Evolutionary conservation across 345 rosid genomes (phyloP).

Genomic region (Dipteronia dyeriana): DNA sequence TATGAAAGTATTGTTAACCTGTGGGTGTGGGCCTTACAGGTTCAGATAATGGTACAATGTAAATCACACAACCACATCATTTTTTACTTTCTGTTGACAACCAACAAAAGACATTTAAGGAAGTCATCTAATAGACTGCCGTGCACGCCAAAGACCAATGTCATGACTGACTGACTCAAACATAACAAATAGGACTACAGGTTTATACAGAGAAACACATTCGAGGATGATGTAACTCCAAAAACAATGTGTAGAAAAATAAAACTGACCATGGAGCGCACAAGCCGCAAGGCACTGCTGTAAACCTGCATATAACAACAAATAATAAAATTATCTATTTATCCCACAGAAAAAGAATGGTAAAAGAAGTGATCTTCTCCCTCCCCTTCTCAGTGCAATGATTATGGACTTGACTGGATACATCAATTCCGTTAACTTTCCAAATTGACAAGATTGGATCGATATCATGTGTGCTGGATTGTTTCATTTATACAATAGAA

Average conservation of each 20-base stretch:
- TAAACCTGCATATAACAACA: constrained; percentile 58
- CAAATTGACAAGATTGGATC: background rate
- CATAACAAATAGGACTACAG: background rate
- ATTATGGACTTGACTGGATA: background rate
- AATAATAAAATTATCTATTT: constrained; percentile 6
- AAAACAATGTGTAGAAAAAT: background rate
- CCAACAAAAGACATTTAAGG: background rate
- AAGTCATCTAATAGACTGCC: background rate
- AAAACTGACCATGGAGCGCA: constrained; percentile 87
- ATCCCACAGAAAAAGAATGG: background rate
- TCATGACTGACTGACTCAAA: background rate
- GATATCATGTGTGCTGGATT: background rate
- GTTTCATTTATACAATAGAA: background rate
- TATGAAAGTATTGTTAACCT: background rate
- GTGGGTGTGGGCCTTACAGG: background rate
- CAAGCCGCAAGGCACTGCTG: constrained; percentile 96
- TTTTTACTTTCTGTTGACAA: background rate
- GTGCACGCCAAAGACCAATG: background rate
- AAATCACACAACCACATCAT: background rate
- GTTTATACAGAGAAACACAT: background rate
- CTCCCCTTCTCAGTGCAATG: background rate
- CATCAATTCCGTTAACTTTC: background rate
- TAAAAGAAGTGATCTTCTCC: background rate
- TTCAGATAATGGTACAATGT: background rate
- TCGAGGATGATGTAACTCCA: background rate